Conservation (phyloP, 2,329 filamentous ascomycete genomes). For the Pyrenochaeta sp. region DNA sequence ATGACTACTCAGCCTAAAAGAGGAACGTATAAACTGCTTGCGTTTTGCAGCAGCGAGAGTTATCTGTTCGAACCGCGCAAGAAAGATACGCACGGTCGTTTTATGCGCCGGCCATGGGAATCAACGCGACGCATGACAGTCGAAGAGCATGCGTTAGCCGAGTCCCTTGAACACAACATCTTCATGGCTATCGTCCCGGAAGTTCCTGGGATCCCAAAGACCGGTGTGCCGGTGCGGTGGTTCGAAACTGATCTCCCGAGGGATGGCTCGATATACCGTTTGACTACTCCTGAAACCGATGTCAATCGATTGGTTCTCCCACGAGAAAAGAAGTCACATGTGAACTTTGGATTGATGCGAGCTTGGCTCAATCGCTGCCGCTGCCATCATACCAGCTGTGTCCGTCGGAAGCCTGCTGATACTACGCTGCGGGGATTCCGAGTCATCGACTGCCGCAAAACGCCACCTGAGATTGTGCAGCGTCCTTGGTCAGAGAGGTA, state of each 20-base stretch:
- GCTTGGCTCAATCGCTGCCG: constrained; percentile 4
- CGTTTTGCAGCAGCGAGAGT: constrained; percentile 7
- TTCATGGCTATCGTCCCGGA: constrained; percentile 7
- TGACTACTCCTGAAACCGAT: not conserved
- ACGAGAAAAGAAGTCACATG: not conserved
- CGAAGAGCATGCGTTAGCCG: not conserved
- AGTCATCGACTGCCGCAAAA: constrained; percentile 6
- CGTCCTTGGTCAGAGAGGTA: constrained; percentile 7
- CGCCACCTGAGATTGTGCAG: not conserved
- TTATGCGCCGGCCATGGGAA: constrained; percentile 4
- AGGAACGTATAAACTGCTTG: constrained; percentile 1
- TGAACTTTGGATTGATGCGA: constrained; percentile 1
- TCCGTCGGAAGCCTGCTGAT: not conserved
- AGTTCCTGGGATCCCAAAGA: not conserved
- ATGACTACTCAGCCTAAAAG: not conserved
- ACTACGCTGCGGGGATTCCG: not conserved
- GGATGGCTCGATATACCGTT: constrained; percentile 2
- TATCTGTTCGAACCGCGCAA: constrained; percentile 5
- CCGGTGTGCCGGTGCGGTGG: constrained; percentile 3
- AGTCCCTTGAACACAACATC: constrained; percentile 4
- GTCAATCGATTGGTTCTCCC: not conserved
- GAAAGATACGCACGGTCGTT: not conserved
- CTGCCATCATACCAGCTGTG: not conserved
- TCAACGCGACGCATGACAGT: not conserved
- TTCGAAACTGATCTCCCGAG: constrained; percentile 4